Conservation (phyloP, 768 basidiomycete genomes). For the Collybia nuda region DNA sequence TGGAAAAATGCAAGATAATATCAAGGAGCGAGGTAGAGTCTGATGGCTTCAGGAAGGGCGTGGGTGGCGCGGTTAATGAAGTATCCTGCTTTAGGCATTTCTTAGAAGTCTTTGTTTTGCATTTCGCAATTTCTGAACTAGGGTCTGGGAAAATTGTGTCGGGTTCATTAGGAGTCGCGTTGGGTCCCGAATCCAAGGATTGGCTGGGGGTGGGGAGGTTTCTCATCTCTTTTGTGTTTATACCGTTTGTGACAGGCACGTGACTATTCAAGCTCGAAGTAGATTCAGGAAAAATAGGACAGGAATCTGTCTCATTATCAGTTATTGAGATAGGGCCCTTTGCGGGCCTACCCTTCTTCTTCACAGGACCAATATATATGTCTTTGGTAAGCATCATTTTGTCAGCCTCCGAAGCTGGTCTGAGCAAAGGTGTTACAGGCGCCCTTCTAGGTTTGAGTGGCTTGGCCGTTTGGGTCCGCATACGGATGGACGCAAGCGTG, state of each 20-base stretch:
- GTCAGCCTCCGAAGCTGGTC: conserved; percentile 36
- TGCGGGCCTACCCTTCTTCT: conserved; percentile 43
- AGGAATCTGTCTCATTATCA: not conserved
- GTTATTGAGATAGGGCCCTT: not conserved
- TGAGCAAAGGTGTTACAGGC: not conserved
- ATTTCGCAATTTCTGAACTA: too few species aligned
- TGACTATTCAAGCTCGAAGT: too few species aligned
- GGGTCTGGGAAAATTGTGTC: too few species aligned
- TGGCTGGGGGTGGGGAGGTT: not conserved
- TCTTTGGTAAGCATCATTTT: conserved; percentile 37
- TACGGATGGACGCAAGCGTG: conserved; percentile 16
- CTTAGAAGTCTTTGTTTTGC: conserved; percentile 3
- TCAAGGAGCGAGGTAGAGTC: conserved; percentile 23
- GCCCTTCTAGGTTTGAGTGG: conserved; percentile 14
- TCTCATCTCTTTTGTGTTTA: not conserved
- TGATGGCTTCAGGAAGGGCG: conserved; percentile 4
- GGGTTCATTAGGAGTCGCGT: too few species aligned
- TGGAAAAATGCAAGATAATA: conserved; percentile 28
- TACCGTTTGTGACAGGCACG: not conserved
- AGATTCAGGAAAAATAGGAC: too few species aligned
- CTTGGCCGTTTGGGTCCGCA: conserved; percentile 16
- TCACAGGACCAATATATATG: conserved; percentile 46
- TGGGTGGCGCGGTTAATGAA: conserved; percentile 16
- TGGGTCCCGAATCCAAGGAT: too few species aligned
- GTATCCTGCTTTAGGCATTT: conserved; percentile 12